A percentile compares a stretch with the other conserved stretches of the same genome.
Conservation (phyloP, 164 flowering plant genomes). For the Vitis vinifera region DNA sequence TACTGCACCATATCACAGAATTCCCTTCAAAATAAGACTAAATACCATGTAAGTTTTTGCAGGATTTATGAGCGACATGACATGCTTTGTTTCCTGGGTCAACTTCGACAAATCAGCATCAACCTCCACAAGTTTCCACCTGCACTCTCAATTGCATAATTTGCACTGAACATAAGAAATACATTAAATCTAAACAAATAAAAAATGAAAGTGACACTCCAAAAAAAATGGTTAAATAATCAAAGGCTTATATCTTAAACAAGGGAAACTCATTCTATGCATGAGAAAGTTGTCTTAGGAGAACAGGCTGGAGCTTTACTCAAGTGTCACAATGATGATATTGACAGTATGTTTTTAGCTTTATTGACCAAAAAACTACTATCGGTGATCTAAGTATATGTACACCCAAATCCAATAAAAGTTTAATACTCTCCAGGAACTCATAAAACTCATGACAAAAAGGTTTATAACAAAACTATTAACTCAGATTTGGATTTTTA, state of each 20-base stretch:
- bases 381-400: too few relatives aligned
- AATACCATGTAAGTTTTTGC: slow-evolving; percentile 96
- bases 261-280: background rate
- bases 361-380: too few relatives aligned
- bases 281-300: background rate
- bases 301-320: background rate
- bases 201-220: background rate
- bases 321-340: background rate
- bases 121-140: slow-evolving; percentile 97
- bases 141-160: slow-evolving; percentile 24
- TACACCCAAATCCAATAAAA: too few relatives aligned
- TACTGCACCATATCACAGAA: background rate
- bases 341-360: background rate
- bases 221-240: too few relatives aligned
- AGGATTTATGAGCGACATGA: slow-evolving; percentile 85
- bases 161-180: slow-evolving; percentile 5
- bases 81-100: slow-evolving; percentile 70
- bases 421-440: too few relatives aligned
- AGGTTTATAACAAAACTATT: too few relatives aligned
- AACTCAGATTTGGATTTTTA: too few relatives aligned
- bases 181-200: background rate
- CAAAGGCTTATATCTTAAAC: too few relatives aligned
- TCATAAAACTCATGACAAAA: too few relatives aligned
- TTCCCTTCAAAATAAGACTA: background rate
- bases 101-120: slow-evolving; percentile 80